Evolutionary conservation across 164 flowering plant species (phyloP).

Genomic region (Santalum album): DNA sequence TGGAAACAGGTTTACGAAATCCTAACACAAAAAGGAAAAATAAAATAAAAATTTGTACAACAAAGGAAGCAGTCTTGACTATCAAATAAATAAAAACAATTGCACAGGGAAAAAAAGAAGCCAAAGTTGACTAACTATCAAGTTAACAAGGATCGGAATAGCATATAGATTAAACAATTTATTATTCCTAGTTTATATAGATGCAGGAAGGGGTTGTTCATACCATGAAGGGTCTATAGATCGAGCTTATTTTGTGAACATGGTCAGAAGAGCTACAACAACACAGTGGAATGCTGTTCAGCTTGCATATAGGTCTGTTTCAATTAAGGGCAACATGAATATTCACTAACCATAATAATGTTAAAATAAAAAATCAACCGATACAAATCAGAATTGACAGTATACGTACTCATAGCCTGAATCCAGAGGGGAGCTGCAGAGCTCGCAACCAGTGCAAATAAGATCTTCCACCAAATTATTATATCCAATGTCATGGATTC

Average conservation of each 20-base stretch:
- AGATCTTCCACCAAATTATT: constrained; percentile 47
- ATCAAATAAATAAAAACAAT: too few species aligned
- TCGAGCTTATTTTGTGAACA: constrained; percentile 36
- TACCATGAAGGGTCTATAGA: constrained; percentile 76
- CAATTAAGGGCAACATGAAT: constrained; percentile 1
- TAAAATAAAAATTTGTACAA: too few species aligned
- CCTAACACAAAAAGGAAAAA: too few species aligned
- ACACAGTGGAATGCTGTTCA: constrained; percentile 24
- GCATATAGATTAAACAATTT: not conserved
- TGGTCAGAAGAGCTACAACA: constrained; percentile 43
- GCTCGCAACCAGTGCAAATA: constrained; percentile 62
- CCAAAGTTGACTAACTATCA: too few species aligned
- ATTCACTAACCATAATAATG: constrained; percentile 4
- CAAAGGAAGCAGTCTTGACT: too few species aligned
- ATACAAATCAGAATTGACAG: not conserved
- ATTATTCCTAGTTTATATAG: too few species aligned
- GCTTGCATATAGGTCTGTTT: constrained; percentile 22
- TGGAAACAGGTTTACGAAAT: too few species aligned
- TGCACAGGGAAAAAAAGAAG: too few species aligned
- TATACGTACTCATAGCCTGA: constrained; percentile 24
- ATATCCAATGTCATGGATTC: constrained; percentile 22
- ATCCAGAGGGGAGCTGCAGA: constrained; percentile 51
- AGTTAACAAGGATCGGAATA: too few species aligned
- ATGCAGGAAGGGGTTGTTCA: constrained; percentile 6
- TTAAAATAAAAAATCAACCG: not conserved